Evolutionary conservation across 1,139 yeast species (phyloP), one percentile per base, ranked within the genome.

Genomic region (Candida buenavistaensis): DNA sequence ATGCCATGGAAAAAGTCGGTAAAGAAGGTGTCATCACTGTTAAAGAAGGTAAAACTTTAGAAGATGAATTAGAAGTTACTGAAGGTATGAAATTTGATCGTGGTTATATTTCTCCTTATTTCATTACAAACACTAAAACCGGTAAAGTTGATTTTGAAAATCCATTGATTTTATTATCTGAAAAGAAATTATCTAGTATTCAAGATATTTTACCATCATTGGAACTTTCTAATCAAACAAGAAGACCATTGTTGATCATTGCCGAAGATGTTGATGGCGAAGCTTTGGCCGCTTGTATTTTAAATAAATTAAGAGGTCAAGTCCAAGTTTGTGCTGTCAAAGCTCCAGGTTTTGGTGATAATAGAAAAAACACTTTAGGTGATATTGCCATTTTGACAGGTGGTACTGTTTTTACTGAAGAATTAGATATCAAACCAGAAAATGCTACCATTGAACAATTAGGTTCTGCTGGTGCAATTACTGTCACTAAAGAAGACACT

Each of bases 61-160:
- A 88, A 67, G 97, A 90, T 62, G 96, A 90, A 68, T 80, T 90
- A 57, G 97, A 90, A 68, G 96, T 90, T 49, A 92, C 97, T 47
- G 98, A 92, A 72, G 98, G 98, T 73, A 92, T 92, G 98, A 84
- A 92, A 71, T 92, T 94, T 57, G 98, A 92, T 75, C 89, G 98
- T 62, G 98, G 98, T 57, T 92, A 78, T 78, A 92, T 92, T 57
- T 90, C 97, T 32, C 98, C 98, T 40, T 92, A 92, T 78, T 92
- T 92, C 68, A 88, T 92, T 68, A 92, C 98, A 55, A 90, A 92
- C 68, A 79, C 96, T 59, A 92, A 92, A 75, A 79, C 92, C 41
- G 97, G 95, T 60, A 92, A 92, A 75, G 95, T 88, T 48, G 98
- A 92, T 71, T 90, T 92, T 53, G 97, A 92, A 72, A 88, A 87